Evolutionary conservation across 2,329 filamentous ascomycete species (phyloP), one percentile per base, ranked within the genome.

Genomic region (Aspergillus phoenicis): DNA sequence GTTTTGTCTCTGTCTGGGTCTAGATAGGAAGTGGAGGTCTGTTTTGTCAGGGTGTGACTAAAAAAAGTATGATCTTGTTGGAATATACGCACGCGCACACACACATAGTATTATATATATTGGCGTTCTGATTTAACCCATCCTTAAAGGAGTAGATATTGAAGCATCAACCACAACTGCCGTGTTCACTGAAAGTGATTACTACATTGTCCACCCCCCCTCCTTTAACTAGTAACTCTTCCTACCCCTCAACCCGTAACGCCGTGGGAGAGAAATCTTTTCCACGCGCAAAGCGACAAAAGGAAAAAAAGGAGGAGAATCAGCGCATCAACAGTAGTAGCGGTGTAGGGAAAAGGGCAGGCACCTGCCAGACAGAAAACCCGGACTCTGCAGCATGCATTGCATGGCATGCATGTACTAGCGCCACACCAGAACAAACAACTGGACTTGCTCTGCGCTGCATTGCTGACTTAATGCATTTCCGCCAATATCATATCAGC

Each of bases 301-400:
- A 17, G 15, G 3, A 17, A 11, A 36, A 15, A 15, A 13, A 36
- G 33, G 39, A 43, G 39, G 17, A 20, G 39, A 17, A 43, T 17
- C 39, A 43, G 8, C 17, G 1, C 8, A 45, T 24, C 1, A 45
- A 13, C 60, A 43, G 57, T 52, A 64, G 62, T 65, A 61, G 64
- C 64, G 64, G 64, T 65, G 64, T 62, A 62, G 62, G 56, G 58
- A 58, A 51, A 36, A 36, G 33, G 33, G 5, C 33, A 36, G 33
- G 59, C 62, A 61, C 55, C 58, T 63, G 59, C 51, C 47, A 53
- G 59, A 28, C 41, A 52, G 41, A 36, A 36, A 36, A 45, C 41
- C 41, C 41, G 41, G 41, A 22, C 41, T 45, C 41, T 45, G 41
- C 41, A 45, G 41, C 17, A 13, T 58, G 63, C 63, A 63, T 30